phyloP scores from a whole-genome alignment of 495 filamentous ascomycete species.

The Halenospora varia region DNA sequence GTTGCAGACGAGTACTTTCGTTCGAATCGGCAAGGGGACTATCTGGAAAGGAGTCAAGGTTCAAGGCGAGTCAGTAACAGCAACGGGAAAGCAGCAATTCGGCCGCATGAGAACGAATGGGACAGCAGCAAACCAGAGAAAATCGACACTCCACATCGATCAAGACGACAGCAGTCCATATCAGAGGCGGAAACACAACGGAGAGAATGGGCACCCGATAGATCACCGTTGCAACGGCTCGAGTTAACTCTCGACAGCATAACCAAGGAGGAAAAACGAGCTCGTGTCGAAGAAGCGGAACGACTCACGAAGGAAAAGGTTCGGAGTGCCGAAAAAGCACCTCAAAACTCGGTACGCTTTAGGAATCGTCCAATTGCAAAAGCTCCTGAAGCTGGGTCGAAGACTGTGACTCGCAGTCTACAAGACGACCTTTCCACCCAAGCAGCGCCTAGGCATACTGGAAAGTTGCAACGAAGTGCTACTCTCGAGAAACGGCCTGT shows the following conservation, averaged over 20 bases:
- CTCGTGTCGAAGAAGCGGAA: slow-evolving; percentile 76
- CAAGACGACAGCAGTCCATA: slow-evolving; percentile 9
- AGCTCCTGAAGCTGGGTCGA: slow-evolving; percentile 8
- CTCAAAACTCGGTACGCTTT: slow-evolving; percentile 26
- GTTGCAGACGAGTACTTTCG: slow-evolving; percentile 19
- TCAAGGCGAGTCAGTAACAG: neutral
- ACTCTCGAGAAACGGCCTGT: slow-evolving; percentile 13
- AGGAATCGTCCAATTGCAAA: slow-evolving; percentile 26
- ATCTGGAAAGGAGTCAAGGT: neutral
- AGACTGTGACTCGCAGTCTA: slow-evolving; percentile 16
- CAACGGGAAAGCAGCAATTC: slow-evolving; percentile 6
- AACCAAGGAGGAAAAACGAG: slow-evolving; percentile 86
- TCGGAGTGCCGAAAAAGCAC: slow-evolving; percentile 24
- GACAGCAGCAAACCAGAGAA: neutral
- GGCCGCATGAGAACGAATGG: neutral
- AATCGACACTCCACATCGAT: neutral
- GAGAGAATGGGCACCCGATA: slow-evolving; percentile 64
- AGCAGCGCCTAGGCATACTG: slow-evolving; percentile 20
- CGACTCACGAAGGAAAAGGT: slow-evolving; percentile 45
- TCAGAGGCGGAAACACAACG: slow-evolving; percentile 19
- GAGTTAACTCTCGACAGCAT: slow-evolving; percentile 84
- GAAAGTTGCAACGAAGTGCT: slow-evolving; percentile 23
- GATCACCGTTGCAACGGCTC: slow-evolving; percentile 87
- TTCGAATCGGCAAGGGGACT: slow-evolving; percentile 2
- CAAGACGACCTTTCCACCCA: slow-evolving; percentile 12